Base-by-base conservation (phyloP, 2,329 filamentous ascomycete species). In the Fusarium nelsonii region DNA sequence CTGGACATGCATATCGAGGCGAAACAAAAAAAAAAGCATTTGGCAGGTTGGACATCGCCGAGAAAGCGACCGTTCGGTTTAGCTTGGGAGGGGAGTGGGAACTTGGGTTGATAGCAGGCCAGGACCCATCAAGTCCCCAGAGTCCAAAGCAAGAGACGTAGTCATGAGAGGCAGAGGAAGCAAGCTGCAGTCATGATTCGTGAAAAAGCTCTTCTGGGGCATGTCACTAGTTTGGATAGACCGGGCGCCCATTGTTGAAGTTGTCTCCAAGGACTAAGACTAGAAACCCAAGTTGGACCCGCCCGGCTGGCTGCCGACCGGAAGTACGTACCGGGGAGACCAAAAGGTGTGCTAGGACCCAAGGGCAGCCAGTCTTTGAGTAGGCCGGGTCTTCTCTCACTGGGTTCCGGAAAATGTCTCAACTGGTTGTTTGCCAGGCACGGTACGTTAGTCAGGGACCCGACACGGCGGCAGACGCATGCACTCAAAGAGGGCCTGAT, bases 401-500 rank as follows among this genome's bases (percentile, higher is more conserved):
- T 44, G 58, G 4, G 50, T 52, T 65, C 60, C 57, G 60, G 55
- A 73, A 74, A 74, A 74, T 74, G 68, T 71, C 70, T 74, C 72
- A 73, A 50, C 55, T 56, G 34, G 53, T 62, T 70, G 59, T 48
- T 61, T 61, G 18, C 59, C 59, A 71, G 72, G 72, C 72, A 74
- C 72, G 68, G 65, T 74, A 70, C 70, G 66, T 74, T 74, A 74
- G 72, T 71, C 71, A 70, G 68, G 71, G 71, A 69, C 72, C 72
- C 50, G 39, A 46, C 56, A 71, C 39, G 34, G 61, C 63, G 52
- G 64, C 63, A 69, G 62, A 73, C 61, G 72, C 72, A 74, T 52
- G 61, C 72, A 74, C 72, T 74, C 72, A 71, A 73, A 52, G 46
- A 52, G 59, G 46, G 46, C 41, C 41, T 50, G n/a, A 34, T 26